A percentile compares a stretch with the other conserved stretches of the same genome.
These are phyloP conservation scores for Bruguiera gymnorhiza DNA, from an alignment of 345 rosid species.

Conservation along the genomic window DNA sequence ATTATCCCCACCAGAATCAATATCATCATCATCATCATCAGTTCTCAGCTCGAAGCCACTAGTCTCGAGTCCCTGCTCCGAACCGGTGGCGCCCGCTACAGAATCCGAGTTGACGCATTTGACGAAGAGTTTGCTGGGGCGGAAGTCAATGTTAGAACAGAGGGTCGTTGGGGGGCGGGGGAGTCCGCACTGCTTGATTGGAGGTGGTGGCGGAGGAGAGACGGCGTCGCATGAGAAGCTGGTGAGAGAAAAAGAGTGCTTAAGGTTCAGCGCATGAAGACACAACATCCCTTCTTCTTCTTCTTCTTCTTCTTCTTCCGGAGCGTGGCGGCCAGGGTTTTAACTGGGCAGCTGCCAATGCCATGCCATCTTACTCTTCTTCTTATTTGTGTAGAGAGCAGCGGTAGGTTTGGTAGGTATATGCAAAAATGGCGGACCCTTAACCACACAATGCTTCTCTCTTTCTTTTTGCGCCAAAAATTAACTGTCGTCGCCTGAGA, in stretches of 20 bases:
- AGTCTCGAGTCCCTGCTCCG: background rate
- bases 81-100: background rate
- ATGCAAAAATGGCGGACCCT: too few relatives aligned
- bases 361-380: too few relatives aligned
- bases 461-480: too few relatives aligned
- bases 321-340: too few relatives aligned
- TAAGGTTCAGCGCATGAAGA: background rate
- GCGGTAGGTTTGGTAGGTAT: too few relatives aligned
- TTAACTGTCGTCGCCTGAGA: slow-evolving; percentile 50
- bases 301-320: too few relatives aligned
- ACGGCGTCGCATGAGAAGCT: background rate
- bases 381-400: too few relatives aligned
- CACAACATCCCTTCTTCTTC: background rate
- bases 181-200: background rate
- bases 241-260: background rate
- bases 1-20: background rate
- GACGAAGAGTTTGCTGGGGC: background rate
- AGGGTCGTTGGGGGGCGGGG: too few relatives aligned
- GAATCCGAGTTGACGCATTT: slow-evolving; percentile 1
- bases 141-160: too few relatives aligned
- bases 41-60: slow-evolving; percentile 1
- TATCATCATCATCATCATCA: background rate
- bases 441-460: too few relatives aligned
- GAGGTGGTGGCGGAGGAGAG: background rate
- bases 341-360: too few relatives aligned